phyloP scores from a whole-genome alignment of 352 stramenopile genomes.

The Globisporangium irregulare region DNA sequence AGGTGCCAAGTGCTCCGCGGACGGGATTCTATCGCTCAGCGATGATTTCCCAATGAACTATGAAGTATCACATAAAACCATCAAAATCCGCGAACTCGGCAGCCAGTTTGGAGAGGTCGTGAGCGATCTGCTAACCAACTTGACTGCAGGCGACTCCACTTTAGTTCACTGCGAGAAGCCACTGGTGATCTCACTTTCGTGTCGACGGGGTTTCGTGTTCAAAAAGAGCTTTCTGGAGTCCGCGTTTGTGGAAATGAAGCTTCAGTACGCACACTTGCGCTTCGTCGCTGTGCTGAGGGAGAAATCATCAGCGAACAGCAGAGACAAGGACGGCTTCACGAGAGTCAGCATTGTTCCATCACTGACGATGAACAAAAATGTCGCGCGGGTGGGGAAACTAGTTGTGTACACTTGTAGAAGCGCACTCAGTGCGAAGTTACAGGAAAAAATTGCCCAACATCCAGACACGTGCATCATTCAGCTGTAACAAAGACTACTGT shows the following conservation, averaged over 20 bases:
- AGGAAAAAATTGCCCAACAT: slow-evolving; percentile 7
- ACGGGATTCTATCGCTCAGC: slow-evolving; percentile 26
- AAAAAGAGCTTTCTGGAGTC: slow-evolving; percentile 28
- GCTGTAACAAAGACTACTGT: neutral
- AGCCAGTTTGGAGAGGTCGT: slow-evolving; percentile 40
- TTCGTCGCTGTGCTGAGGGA: slow-evolving; percentile 39
- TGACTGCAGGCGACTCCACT: slow-evolving; percentile 4
- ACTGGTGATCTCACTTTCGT: slow-evolving; percentile 31
- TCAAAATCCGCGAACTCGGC: slow-evolving; percentile 36
- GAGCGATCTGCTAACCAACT: slow-evolving; percentile 24
- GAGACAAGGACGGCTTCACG: slow-evolving; percentile 27
- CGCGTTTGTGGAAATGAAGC: slow-evolving; percentile 22
- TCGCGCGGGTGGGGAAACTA: slow-evolving; percentile 33
- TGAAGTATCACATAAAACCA: neutral
- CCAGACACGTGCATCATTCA: slow-evolving; percentile 10
- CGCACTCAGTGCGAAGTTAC: slow-evolving; percentile 21
- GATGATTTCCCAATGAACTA: neutral
- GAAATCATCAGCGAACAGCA: slow-evolving; percentile 13
- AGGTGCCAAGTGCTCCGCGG: slow-evolving; percentile 30
- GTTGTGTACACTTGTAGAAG: slow-evolving; percentile 29
- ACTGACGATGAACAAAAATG: slow-evolving; percentile 32
- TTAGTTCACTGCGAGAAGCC: neutral
- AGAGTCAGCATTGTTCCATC: slow-evolving; percentile 19
- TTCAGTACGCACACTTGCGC: slow-evolving; percentile 21
- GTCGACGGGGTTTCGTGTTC: slow-evolving; percentile 40